Percentiles rank a stretch among this genome's conserved stretches.
Evolutionary conservation across 106 monocot species (phyloP).

Genomic region (Dendrobium huoshanense): DNA sequence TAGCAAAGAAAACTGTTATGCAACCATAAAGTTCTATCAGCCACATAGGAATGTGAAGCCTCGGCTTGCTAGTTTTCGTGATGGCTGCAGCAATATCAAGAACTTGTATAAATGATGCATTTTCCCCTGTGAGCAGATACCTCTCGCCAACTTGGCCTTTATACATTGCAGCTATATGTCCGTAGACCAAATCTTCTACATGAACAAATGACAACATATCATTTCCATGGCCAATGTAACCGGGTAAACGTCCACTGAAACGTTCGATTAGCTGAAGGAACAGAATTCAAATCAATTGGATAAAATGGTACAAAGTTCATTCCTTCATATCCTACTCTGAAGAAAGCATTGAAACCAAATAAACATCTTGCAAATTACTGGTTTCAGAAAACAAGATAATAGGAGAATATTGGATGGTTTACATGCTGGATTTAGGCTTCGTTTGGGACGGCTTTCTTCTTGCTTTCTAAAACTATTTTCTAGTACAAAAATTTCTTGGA

Average conservation of each 20-base stretch:
- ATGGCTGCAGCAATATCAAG: slow-evolving; percentile 67
- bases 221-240: slow-evolving; percentile 69
- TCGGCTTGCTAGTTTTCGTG: slow-evolving; percentile 60
- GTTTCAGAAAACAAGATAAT: neutral
- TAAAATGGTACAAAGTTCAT: neutral
- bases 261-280: slow-evolving; percentile 74
- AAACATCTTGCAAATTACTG: neutral
- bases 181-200: slow-evolving; percentile 80
- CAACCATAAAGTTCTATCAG: slow-evolving; percentile 75
- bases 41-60: slow-evolving; percentile 78
- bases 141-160: slow-evolving; percentile 76
- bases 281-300: neutral
- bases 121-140: slow-evolving; percentile 90
- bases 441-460: too few relatives aligned
- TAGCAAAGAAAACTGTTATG: slow-evolving; percentile 69
- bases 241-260: slow-evolving; percentile 82
- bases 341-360: neutral
- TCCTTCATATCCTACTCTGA: neutral
- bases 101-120: slow-evolving; percentile 53
- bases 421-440: too few relatives aligned
- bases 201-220: slow-evolving; percentile 67
- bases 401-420: neutral
- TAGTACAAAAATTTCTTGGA: too few relatives aligned
- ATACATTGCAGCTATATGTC: slow-evolving; percentile 78
- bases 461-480: too few relatives aligned